A percentile compares a stretch with the other conserved stretches of the same genome.
phyloP scores from a whole-genome alignment of 116 monocot genomes.

The Zostera marina region DNA sequence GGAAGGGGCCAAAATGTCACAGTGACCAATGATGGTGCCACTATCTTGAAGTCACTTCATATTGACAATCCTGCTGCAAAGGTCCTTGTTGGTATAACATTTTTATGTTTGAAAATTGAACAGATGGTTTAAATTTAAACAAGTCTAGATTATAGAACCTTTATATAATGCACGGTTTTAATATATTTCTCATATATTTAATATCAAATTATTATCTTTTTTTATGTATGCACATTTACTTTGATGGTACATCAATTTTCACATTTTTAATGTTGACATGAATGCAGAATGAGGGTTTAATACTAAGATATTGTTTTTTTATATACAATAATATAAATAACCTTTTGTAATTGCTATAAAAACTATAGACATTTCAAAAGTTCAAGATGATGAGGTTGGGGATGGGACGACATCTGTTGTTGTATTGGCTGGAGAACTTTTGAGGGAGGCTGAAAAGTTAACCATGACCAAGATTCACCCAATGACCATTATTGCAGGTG shows the following conservation, averaged over 20 bases:
- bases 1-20: slow-evolving; percentile 75
- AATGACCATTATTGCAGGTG: slow-evolving; percentile 98
- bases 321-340: too few relatives aligned
- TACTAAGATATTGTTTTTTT: too few relatives aligned
- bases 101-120: neutral
- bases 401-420: slow-evolving; percentile 84
- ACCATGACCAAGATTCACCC: slow-evolving; percentile 80
- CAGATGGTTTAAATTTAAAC: too few relatives aligned
- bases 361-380: slow-evolving; percentile 86
- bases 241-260: too few relatives aligned
- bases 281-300: too few relatives aligned
- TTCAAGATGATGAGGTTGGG: slow-evolving; percentile 99
- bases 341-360: slow-evolving; percentile 8
- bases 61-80: slow-evolving; percentile 97
- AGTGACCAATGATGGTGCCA: slow-evolving; percentile 99
- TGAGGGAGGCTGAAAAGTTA: slow-evolving; percentile 95
- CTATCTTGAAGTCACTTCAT: slow-evolving; percentile 96
- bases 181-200: too few relatives aligned
- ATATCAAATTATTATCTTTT: too few relatives aligned
- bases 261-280: too few relatives aligned
- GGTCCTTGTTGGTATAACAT: slow-evolving; percentile 97
- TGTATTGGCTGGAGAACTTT: slow-evolving; percentile 88
- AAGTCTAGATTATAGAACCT: too few relatives aligned
- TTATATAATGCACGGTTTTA: too few relatives aligned
- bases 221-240: too few relatives aligned